Percentiles rank a stretch among this genome's conserved stretches.
Conservation (phyloP, 2,329 filamentous ascomycete species). For the Nemania abortiva region DNA sequence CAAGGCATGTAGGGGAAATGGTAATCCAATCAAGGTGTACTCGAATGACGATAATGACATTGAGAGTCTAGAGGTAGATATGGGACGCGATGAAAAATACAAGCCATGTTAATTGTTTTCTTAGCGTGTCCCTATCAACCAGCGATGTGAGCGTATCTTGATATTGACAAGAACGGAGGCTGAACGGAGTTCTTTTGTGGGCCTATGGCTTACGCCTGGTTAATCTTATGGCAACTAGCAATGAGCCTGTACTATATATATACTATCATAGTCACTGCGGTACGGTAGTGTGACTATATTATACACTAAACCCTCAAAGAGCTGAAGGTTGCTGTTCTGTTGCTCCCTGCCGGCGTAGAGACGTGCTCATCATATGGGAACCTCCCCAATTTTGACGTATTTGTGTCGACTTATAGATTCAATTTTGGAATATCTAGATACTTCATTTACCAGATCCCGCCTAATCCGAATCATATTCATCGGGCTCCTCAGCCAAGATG, state of each 20-base stretch:
- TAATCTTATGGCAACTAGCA: background rate
- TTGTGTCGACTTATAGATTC: background rate
- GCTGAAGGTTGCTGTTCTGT: too few species aligned
- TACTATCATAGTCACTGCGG: too few species aligned
- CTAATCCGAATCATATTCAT: constrained; percentile 17
- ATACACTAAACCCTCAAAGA: too few species aligned
- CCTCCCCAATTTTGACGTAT: background rate
- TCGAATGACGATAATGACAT: constrained; percentile 1
- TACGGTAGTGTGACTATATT: too few species aligned
- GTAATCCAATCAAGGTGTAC: background rate
- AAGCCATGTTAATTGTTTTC: background rate
- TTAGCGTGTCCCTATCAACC: background rate
- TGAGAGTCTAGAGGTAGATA: constrained; percentile 1
- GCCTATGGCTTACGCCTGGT: background rate
- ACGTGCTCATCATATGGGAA: background rate
- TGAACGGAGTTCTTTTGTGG: background rate
- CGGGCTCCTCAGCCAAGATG: constrained; percentile 32
- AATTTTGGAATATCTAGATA: background rate
- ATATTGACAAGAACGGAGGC: background rate
- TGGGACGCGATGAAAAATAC: background rate
- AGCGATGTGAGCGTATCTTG: background rate
- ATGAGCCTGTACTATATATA: background rate
- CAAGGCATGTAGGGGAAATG: constrained; percentile 11
- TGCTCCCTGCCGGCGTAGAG: background rate
- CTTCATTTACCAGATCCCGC: background rate